phyloP scores from a whole-genome alignment of 176 grass and related monocot genomes.

The Hordeum marinum region DNA sequence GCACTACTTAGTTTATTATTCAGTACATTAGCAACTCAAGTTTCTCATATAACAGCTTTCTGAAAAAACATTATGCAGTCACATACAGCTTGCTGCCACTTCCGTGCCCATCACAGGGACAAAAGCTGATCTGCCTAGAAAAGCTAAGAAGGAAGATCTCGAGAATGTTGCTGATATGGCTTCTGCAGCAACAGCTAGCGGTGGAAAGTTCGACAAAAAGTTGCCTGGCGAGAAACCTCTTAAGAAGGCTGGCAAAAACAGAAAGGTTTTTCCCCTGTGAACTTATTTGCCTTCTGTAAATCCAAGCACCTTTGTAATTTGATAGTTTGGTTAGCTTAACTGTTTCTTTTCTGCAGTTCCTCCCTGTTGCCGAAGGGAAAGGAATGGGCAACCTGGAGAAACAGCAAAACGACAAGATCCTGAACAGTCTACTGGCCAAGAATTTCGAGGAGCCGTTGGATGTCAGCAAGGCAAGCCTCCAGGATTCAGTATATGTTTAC shows the following conservation, averaged over 20 bases:
- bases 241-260: constrained; percentile 82
- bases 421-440: constrained; percentile 59
- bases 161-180: constrained; percentile 83
- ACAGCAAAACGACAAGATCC: constrained; percentile 71
- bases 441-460: constrained; percentile 61
- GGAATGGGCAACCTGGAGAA: constrained; percentile 65
- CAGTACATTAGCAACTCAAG: neutral
- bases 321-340: neutral
- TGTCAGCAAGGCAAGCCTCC: constrained; percentile 61
- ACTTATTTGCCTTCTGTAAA: neutral
- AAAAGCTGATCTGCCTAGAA: constrained; percentile 60
- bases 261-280: constrained; percentile 41
- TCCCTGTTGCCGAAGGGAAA: constrained; percentile 72
- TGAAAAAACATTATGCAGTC: constrained; percentile 40
- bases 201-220: constrained; percentile 91
- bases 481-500: neutral
- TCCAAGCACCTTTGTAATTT: neutral
- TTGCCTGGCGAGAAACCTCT: constrained; percentile 81
- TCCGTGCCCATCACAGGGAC: constrained; percentile 74
- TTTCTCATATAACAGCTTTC: constrained; percentile 7
- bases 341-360: constrained; percentile 43
- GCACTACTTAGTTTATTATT: neutral
- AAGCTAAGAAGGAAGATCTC: constrained; percentile 76
- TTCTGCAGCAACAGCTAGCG: constrained; percentile 83
- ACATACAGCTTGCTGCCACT: constrained; percentile 83